phyloP scores from a whole-genome alignment of 306 rosid genomes.

The Cyamopsis tetragonoloba region DNA sequence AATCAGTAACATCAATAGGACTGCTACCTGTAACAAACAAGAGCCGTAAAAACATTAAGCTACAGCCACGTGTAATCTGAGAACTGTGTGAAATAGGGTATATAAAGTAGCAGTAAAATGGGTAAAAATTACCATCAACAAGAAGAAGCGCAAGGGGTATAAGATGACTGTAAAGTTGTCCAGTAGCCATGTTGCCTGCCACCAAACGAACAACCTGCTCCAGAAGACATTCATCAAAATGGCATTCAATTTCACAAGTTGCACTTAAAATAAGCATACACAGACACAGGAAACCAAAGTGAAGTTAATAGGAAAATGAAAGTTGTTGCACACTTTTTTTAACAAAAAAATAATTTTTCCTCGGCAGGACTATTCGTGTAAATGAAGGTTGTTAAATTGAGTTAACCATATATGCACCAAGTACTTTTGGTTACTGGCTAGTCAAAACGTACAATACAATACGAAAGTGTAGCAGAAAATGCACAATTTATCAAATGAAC shows the following conservation, averaged over 20 bases:
- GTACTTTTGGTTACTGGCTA: not conserved
- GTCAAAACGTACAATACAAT: constrained; percentile 19
- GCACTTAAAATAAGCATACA: not conserved
- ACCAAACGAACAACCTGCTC: constrained; percentile 74
- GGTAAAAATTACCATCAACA: constrained; percentile 64
- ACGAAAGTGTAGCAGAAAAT: not conserved
- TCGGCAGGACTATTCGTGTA: not conserved
- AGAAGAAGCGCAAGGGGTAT: constrained; percentile 89
- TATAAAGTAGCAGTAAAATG: not conserved
- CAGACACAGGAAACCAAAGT: not conserved
- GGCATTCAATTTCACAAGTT: constrained; percentile 1
- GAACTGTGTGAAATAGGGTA: not conserved
- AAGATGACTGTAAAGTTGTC: constrained; percentile 71
- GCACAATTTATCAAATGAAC: not conserved
- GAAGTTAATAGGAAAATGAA: not conserved
- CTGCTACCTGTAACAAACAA: constrained; percentile 62
- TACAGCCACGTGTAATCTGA: not conserved
- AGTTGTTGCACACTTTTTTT: not conserved
- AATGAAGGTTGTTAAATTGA: not conserved
- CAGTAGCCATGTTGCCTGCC: constrained; percentile 70
- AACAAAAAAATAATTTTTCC: not conserved
- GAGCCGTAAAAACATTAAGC: not conserved
- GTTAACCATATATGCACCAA: not conserved
- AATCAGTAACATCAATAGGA: constrained; percentile 80
- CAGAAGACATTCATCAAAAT: constrained; percentile 23